Conservation (phyloP, 192 early-diverging fungal species). For the Paraglomus occultum region DNA sequence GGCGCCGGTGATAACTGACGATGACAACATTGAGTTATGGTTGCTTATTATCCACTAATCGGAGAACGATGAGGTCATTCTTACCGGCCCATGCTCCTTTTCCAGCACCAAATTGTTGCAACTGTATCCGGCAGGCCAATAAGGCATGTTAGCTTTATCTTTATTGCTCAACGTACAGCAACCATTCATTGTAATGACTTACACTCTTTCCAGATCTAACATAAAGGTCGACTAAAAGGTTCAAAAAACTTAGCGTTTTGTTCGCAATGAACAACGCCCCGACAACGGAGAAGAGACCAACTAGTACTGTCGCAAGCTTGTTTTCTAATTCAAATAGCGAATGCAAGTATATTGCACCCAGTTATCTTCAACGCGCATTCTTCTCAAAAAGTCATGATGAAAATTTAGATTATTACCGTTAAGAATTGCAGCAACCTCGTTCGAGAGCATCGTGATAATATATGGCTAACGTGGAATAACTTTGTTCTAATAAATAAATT, state of each 20-base stretch:
- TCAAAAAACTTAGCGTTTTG: slow-evolving; percentile 42
- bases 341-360: too few relatives aligned
- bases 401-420: too few relatives aligned
- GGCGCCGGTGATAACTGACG: slow-evolving; percentile 92
- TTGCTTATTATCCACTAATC: neutral
- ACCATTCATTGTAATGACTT: slow-evolving; percentile 1
- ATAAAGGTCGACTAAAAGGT: slow-evolving; percentile 43
- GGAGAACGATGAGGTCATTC: slow-evolving; percentile 10
- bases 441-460: too few relatives aligned
- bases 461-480: too few relatives aligned
- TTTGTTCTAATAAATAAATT: too few relatives aligned
- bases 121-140: slow-evolving; percentile 18
- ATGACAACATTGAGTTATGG: neutral
- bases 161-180: neutral
- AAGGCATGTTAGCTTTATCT: too few relatives aligned
- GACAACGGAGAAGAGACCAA: too few relatives aligned
- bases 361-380: too few relatives aligned
- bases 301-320: too few relatives aligned
- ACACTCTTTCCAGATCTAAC: slow-evolving; percentile 45
- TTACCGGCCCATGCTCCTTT: slow-evolving; percentile 63
- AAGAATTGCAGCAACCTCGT: too few relatives aligned
- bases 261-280: slow-evolving; percentile 16
- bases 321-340: too few relatives aligned
- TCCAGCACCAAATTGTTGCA: slow-evolving; percentile 56
- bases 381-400: too few relatives aligned